Evolutionary conservation across 2,329 filamentous ascomycete genomes (phyloP), one percentile per base, ranked within the genome.

Genomic region (Fusarium nisikadoi): DNA sequence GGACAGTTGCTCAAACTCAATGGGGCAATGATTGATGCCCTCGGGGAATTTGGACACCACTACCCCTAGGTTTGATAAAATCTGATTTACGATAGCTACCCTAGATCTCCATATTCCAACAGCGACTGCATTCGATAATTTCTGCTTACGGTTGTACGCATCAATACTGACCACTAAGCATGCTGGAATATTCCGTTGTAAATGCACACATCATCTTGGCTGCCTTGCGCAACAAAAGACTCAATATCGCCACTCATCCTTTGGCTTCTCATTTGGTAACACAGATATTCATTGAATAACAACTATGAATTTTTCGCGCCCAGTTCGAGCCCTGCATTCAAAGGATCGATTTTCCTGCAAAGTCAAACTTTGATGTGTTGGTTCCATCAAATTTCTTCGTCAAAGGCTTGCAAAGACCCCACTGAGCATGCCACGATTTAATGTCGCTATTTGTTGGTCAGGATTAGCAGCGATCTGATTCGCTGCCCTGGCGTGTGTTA

Each of bases 361-460:
- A 66, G 49, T 20, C 38, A 54, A 68, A 50, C 35, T 38, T 59
- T 64, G 47, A 47, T 46, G 46, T 29, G 47, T 54, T 45, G 46
- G 36, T 53, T 67, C 20, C 38, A n/a, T 52, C 41, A 12, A 64
- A 41, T 5, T 41, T 69, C 58, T 31, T 53, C 59, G 56, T 73
- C 56, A 70, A 67, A 72, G 55, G 69, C 65, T 66, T 70, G 60
- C 33, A 43, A n/a, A 31, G 56, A 36, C 70, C 63, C 70, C 52
- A 53, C 65, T 36, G 47, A 52, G 61, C 36, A 19, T 70, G 54
- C 47, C 70, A 72, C 59, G 39, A 54, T 43, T 29, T 52, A 29
- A 70, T 65, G 38, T 52, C 43, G 31, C 59, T 70, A 67, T 35
- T 47, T 62, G 39, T 43, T 60, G 36, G 49, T 72, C n/a, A 46